Percentiles rank a stretch among this genome's conserved stretches.
phyloP scores from a whole-genome alignment of 2,329 filamentous ascomycete genomes.

The Sporothrix globosa region DNA sequence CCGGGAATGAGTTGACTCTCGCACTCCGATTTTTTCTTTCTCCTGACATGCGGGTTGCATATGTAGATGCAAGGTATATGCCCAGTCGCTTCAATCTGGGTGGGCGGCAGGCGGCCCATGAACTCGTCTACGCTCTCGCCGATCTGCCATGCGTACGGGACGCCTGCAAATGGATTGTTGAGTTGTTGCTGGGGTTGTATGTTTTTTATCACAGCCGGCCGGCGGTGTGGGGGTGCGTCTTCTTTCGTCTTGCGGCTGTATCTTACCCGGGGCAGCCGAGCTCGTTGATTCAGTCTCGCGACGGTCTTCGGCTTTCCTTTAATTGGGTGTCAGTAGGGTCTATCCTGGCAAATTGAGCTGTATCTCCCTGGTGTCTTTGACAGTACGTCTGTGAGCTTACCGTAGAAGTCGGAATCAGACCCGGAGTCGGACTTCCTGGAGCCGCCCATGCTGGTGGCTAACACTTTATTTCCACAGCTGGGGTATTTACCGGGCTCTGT shows the following conservation, averaged over 20 bases:
- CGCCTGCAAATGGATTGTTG: conserved; percentile 63
- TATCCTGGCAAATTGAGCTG: too few relatives aligned
- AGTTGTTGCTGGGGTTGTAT: conserved; percentile 39
- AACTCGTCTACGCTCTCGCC: conserved; percentile 52
- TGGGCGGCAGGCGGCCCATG: conserved; percentile 67
- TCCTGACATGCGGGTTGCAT: conserved; percentile 62
- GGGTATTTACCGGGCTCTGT: too few relatives aligned
- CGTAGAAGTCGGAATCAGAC: conserved; percentile 61
- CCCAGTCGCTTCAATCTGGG: conserved; percentile 55
- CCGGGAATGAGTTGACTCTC: conserved; percentile 48
- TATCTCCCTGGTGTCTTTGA: not conserved
- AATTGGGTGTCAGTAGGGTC: not conserved
- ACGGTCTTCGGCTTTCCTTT: conserved; percentile 60
- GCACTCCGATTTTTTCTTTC: conserved; percentile 43
- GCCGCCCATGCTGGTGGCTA: not conserved
- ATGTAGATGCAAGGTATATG: conserved; percentile 72
- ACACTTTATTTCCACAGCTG: not conserved
- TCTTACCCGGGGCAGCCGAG: conserved; percentile 51
- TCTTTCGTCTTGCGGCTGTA: too few relatives aligned
- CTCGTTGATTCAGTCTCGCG: conserved; percentile 53
- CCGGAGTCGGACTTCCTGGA: conserved; percentile 45
- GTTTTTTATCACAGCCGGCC: not conserved
- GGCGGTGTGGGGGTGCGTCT: too few relatives aligned
- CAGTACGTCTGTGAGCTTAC: conserved; percentile 41
- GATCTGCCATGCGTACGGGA: conserved; percentile 60